These are phyloP conservation scores for Smithsoniella earleae DNA, from an alignment of 163 green algal species.

Conservation along the genomic window DNA sequence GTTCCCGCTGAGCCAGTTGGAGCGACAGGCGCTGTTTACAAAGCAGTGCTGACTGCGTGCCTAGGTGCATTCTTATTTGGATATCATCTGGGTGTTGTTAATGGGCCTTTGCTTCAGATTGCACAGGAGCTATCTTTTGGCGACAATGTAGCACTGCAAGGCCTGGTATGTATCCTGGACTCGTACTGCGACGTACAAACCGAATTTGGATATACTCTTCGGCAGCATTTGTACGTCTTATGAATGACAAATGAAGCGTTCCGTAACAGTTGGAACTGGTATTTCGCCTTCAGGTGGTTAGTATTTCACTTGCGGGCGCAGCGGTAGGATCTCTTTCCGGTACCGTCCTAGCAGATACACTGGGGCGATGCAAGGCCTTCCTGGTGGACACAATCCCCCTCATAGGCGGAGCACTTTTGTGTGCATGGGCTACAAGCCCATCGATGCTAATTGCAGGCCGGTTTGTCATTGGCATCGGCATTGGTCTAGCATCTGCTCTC, in stretches of 20 bases:
- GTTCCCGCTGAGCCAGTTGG: not conserved
- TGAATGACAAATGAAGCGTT: not conserved
- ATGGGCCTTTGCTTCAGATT: slow-evolving; percentile 80
- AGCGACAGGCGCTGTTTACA: slow-evolving; percentile 41
- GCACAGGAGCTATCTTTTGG: slow-evolving; percentile 70
- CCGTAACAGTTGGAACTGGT: too few species aligned
- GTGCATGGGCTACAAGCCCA: slow-evolving; percentile 48
- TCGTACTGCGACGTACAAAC: not conserved
- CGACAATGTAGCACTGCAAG: slow-evolving; percentile 57
- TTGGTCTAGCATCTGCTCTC: slow-evolving; percentile 77
- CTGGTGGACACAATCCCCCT: slow-evolving; percentile 65
- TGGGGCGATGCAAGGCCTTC: slow-evolving; percentile 69
- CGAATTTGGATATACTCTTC: not conserved
- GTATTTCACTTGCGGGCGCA: slow-evolving; percentile 67
- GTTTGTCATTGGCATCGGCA: slow-evolving; percentile 72
- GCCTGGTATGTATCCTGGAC: slow-evolving; percentile 47
- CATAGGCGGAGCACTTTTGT: slow-evolving; percentile 62
- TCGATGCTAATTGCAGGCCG: slow-evolving; percentile 63
- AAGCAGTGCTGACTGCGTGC: slow-evolving; percentile 54
- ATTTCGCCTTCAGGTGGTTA: slow-evolving; percentile 63
- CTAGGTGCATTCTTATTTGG: slow-evolving; percentile 80
- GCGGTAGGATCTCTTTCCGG: slow-evolving; percentile 66
- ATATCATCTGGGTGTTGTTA: slow-evolving; percentile 87
- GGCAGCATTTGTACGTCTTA: not conserved
- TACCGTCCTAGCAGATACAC: slow-evolving; percentile 62